Evolutionary conservation across 2,329 filamentous ascomycete genomes (phyloP), one percentile per base, ranked within the genome.

Genomic region (Bipolaris zeicola): DNA sequence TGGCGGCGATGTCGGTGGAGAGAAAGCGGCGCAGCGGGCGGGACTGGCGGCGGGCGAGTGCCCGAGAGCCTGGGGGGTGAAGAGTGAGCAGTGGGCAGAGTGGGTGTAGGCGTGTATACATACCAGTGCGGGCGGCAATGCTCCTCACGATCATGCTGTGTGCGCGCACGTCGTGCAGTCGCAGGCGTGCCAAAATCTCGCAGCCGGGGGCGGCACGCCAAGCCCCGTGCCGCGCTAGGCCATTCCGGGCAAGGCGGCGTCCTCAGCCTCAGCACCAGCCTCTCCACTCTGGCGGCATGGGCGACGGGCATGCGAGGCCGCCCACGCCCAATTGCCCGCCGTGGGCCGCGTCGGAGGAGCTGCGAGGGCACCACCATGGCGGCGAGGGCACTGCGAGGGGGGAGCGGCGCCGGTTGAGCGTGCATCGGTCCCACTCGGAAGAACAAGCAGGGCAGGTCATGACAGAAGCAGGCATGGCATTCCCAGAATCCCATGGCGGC

Each of bases 121-220:
- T 62, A 79, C 78, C 73, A 62, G 75, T 73, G 66, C 77, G 77
- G 62, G 76, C 69, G 50, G 71, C 68, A 41, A 79, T 56, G 52
- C 75, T 71, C 71, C 79, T 69, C 69, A 80, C 61, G 62, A 80
- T 80, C 79, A 80, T 81, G 51, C 50, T 60, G 52, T 49, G 16
- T 60, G 52, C 20, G 16, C 18, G 31, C 28, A 43, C 41, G 44
- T 51, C 51, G 55, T 43, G 37, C 43, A 48, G 39, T 53, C 45
- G 20, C 50, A 39, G 37, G 50, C 11, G 14, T 37, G 3, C 39
- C 50, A 48, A 50, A 59, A 59, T 59, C 49, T 59, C 53, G 45
- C 26, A 20, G 22, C 20, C 38, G 14, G 14, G 24, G 18, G 33
- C 33, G 45, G 38, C 38, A 7, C 22, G 49, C 52, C 52, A 58